Conservation (phyloP, 805 yeast species). For the Lipomyces yamadae region DNA sequence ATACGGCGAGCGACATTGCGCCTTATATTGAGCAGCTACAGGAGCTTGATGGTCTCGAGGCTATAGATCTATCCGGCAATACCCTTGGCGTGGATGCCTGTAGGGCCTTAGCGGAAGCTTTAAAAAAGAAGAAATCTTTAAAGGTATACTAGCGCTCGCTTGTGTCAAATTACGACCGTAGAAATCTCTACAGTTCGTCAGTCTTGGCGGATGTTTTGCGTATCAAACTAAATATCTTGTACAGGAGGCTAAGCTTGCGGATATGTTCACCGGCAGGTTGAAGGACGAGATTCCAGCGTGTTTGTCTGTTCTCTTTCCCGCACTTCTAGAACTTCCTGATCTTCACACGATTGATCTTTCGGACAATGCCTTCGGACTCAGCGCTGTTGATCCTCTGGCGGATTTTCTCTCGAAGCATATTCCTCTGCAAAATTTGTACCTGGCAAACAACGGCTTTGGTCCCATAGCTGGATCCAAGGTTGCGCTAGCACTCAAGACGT, state of each 20-base stretch:
- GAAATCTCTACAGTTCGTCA: background rate
- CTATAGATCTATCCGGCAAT: constrained; percentile 86
- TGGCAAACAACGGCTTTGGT: constrained; percentile 97
- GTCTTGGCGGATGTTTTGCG: background rate
- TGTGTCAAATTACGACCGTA: background rate
- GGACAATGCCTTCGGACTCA: constrained; percentile 96
- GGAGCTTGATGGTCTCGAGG: constrained; percentile 48
- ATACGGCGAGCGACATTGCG: constrained; percentile 70
- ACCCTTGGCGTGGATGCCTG: constrained; percentile 94
- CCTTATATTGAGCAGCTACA: constrained; percentile 67
- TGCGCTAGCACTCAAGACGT: constrained; percentile 78
- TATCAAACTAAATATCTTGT: background rate
- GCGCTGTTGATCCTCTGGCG: constrained; percentile 89
- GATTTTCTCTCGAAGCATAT: constrained; percentile 72
- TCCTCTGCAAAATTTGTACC: constrained; percentile 80
- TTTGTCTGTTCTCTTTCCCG: constrained; percentile 71
- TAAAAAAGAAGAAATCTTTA: constrained; percentile 50
- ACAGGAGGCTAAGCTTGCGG: constrained; percentile 67
- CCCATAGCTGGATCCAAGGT: constrained; percentile 96
- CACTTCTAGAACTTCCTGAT: constrained; percentile 68
- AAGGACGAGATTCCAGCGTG: constrained; percentile 93
- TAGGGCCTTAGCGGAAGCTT: constrained; percentile 65
- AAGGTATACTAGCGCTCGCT: constrained; percentile 40
- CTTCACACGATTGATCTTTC: constrained; percentile 78
- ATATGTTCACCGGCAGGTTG: constrained; percentile 91